These are phyloP conservation scores for Tulasnella sp. DNA, from an alignment of 768 basidiomycete species.

Conservation along the genomic window DNA sequence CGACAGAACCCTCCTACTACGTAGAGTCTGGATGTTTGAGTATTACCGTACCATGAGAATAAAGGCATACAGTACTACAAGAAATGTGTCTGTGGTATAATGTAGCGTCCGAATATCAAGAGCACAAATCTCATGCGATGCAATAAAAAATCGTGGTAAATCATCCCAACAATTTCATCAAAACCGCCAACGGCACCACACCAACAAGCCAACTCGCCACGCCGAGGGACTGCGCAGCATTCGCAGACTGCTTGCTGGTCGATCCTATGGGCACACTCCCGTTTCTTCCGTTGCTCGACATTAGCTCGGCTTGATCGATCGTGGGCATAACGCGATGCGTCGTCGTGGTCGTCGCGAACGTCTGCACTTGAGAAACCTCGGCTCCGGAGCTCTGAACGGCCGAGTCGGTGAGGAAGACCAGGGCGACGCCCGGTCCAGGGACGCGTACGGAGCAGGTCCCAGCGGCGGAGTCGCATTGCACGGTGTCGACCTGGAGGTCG, in stretches of 20 bases:
- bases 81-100: too few species aligned
- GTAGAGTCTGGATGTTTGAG: too few species aligned
- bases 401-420: slow-evolving; percentile 12
- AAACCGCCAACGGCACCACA: too few species aligned
- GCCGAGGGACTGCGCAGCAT: too few species aligned
- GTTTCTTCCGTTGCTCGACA: background rate
- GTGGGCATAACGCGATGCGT: background rate
- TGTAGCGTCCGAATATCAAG: too few species aligned
- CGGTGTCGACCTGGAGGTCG: background rate
- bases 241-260: slow-evolving; percentile 1
- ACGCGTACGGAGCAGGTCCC: background rate
- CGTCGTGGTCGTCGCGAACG: slow-evolving; percentile 17
- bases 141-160: too few species aligned
- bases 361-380: background rate
- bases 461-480: slow-evolving; percentile 3
- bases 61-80: too few species aligned
- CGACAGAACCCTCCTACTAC: too few species aligned
- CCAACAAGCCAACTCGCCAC: too few species aligned
- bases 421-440: slow-evolving; percentile 7
- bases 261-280: background rate
- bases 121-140: too few species aligned
- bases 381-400: background rate
- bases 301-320: background rate
- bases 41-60: too few species aligned
- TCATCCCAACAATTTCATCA: too few species aligned